Percentiles rank a stretch among this genome's conserved stretches.
These are phyloP conservation scores for Daldinia bambusicola DNA, from an alignment of 495 filamentous ascomycete genomes.

Conservation along the genomic window DNA sequence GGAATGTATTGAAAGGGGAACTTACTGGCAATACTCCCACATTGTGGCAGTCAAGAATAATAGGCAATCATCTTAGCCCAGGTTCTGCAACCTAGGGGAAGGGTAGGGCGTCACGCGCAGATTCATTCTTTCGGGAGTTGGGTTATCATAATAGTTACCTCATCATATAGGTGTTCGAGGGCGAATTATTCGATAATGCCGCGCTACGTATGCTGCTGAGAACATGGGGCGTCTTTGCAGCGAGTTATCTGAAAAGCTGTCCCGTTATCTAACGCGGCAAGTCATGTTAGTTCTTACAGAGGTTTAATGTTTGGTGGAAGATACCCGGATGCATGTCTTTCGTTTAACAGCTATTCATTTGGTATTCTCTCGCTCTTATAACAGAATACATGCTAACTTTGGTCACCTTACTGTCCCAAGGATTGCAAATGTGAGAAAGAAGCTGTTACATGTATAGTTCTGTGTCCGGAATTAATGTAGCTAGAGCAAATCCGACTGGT, in stretches of 20 bases:
- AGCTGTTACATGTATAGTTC: neutral
- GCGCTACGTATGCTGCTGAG: constrained; percentile 31
- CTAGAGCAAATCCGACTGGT: neutral
- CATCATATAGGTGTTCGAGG: constrained; percentile 30
- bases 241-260: constrained; percentile 26
- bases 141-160: constrained; percentile 15
- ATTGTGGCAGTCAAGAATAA: constrained; percentile 57
- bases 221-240: constrained; percentile 17
- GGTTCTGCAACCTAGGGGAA: neutral
- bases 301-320: constrained; percentile 27
- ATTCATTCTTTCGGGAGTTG: neutral
- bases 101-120: neutral
- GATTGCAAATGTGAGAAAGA: constrained; percentile 7
- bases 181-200: constrained; percentile 18
- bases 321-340: constrained; percentile 31
- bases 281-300: constrained; percentile 13
- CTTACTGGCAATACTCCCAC: constrained; percentile 58
- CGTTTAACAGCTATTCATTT: constrained; percentile 23
- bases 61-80: constrained; percentile 11
- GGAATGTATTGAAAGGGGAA: constrained; percentile 59
- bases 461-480: neutral
- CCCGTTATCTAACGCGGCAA: constrained; percentile 15
- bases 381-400: constrained; percentile 9
- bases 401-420: neutral
- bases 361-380: neutral